Evolutionary conservation across 768 basidiomycete genomes (phyloP).

Genomic region (Trametes maxima): DNA sequence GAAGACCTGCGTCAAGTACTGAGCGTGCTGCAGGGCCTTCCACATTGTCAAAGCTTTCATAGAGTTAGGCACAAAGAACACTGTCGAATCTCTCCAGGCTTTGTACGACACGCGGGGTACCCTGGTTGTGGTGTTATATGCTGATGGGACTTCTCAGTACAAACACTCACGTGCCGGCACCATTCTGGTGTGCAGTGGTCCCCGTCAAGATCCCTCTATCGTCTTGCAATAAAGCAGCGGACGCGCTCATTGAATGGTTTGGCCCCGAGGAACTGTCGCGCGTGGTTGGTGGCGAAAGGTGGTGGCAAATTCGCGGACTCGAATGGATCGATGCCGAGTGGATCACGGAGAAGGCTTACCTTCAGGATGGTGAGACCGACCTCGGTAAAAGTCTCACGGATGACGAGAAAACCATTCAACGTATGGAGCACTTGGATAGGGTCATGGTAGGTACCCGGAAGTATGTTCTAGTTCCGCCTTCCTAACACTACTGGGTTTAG

Average conservation of each 20-base stretch:
- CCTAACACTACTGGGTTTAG: conserved; percentile 33
- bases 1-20: neutral
- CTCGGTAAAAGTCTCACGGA: conserved; percentile 37
- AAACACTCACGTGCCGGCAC: conserved; percentile 70
- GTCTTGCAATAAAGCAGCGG: conserved; percentile 64
- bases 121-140: neutral
- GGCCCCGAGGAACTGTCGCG: conserved; percentile 68
- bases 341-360: conserved; percentile 55
- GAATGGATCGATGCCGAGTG: conserved; percentile 69
- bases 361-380: conserved; percentile 26
- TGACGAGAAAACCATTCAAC: conserved; percentile 43
- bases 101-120: conserved; percentile 45
- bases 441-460: conserved; percentile 48
- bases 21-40: conserved; percentile 50
- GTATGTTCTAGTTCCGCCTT: too few species aligned
- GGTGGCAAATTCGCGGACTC: conserved; percentile 83
- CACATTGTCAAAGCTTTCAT: conserved; percentile 75
- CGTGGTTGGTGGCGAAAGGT: conserved; percentile 74
- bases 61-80: conserved; percentile 62
- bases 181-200: conserved; percentile 63
- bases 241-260: conserved; percentile 68
- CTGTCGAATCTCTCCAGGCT: conserved; percentile 69
- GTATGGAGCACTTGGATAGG: conserved; percentile 56
- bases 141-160: conserved; percentile 40
- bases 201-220: conserved; percentile 59